Base-by-base conservation (phyloP, 2,329 filamentous ascomycete genomes). In the Fusarium haematococcum region DNA sequence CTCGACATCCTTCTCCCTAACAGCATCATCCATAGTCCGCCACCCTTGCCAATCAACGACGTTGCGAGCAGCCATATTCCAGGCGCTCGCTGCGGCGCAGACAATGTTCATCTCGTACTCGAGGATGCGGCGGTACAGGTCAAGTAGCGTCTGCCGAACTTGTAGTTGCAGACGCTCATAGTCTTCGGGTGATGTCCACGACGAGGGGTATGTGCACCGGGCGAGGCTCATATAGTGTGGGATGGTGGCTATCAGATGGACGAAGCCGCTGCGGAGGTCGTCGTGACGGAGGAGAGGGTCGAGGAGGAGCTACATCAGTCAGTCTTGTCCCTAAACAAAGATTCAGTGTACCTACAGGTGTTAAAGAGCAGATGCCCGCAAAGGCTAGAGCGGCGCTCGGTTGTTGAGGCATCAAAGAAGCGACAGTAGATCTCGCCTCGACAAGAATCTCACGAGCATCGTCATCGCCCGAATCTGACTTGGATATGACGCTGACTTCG, bases 81-180 rank as follows among this genome's bases (percentile, higher is more conserved):
- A 84, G 13, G 79, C 77, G 67, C 81, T 82, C 4, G 82, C 82
- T 18, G 82, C 76, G 7, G 83, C 83, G 67, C 82, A 84, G 11
- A 84, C 80, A 73, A 80, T 81, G 62, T 83, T 84, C 83, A 84
- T 84, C 73, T 84, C 82, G 62, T 82, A 81, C 65, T 84, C 83
- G 30, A 84, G 77, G 6, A 83, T 76, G 16, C 72, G 76, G 23
- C 80, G 78, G 70, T 81, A 83, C 7, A 83, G 69, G 6, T 71
- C 70, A 2, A 79, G 25, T 11, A 84, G 65, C 10, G 66, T 67
- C 11, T 79, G 79, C 5, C 72, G 77, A 7, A 73, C 50, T 4
- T 74, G 62, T 3, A 73, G 66, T n/a, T 77, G 72, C 8, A 77
- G 68, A 9, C 67, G 52, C 16, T 75, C 73, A 54, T 79, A 81